Evolutionary conservation across 768 basidiomycete genomes (phyloP).

Genomic region (Amanita brunnescens): DNA sequence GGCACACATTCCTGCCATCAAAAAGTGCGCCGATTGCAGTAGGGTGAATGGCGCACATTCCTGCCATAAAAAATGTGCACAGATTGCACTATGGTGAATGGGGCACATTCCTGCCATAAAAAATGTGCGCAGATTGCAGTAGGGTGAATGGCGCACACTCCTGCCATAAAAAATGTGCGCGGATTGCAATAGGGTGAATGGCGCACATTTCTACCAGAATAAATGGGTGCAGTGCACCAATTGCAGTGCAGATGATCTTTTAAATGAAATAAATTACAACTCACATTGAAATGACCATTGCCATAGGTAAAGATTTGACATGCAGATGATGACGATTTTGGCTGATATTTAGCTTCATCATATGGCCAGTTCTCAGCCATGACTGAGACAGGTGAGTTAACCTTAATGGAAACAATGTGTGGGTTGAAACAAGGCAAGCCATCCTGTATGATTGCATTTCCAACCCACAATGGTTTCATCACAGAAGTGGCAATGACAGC

Average conservation of each 20-base stretch:
- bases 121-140: not conserved
- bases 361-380: not conserved
- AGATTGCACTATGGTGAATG: too few relatives aligned
- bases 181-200: not conserved
- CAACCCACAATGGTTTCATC: slow-evolving; percentile 3
- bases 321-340: not conserved
- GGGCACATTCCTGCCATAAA: too few relatives aligned
- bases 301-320: not conserved
- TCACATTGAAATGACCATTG: not conserved
- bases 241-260: too few relatives aligned
- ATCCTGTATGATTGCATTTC: not conserved
- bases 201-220: too few relatives aligned
- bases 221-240: too few relatives aligned
- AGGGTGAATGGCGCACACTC: too few relatives aligned
- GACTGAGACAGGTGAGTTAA: not conserved
- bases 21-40: too few relatives aligned
- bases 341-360: not conserved
- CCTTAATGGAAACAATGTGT: not conserved
- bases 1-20: too few relatives aligned
- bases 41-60: too few relatives aligned
- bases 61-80: too few relatives aligned
- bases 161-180: not conserved
- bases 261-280: too few relatives aligned
- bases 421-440: slow-evolving; percentile 2
- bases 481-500: not conserved